phyloP scores from a whole-genome alignment of 352 stramenopile species.

The Globisporangium polare region DNA sequence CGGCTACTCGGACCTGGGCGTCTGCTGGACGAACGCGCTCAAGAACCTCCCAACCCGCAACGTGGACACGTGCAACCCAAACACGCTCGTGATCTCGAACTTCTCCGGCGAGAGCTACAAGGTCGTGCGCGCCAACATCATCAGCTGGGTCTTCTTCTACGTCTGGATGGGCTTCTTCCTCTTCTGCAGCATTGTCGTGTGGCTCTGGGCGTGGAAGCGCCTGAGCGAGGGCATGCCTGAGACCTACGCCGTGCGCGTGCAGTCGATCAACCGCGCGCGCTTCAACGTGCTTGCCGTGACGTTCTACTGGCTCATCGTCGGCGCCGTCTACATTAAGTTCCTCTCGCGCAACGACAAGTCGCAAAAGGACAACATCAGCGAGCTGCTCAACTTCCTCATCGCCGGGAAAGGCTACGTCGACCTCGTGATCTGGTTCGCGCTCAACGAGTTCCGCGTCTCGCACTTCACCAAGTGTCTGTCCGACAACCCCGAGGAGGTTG shows the following conservation, averaged over 20 bases:
- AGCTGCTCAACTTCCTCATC: conserved; percentile 87
- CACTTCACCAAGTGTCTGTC: conserved; percentile 70
- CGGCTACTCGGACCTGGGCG: conserved; percentile 80
- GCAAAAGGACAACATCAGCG: conserved; percentile 50
- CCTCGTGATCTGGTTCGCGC: conserved; percentile 85
- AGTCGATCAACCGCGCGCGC: conserved; percentile 85
- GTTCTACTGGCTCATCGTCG: conserved; percentile 85
- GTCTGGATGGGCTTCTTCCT: conserved; percentile 85
- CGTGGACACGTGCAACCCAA: conserved; percentile 20
- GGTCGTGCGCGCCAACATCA: conserved; percentile 81
- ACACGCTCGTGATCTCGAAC: conserved; percentile 56
- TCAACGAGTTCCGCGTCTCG: conserved; percentile 82
- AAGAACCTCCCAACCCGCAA: conserved; percentile 48
- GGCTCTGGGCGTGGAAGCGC: conserved; percentile 85
- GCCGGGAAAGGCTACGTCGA: conserved; percentile 86
- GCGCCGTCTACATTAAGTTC: conserved; percentile 78
- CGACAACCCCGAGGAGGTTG: conserved; percentile 54
- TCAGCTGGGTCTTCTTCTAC: conserved; percentile 87
- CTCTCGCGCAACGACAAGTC: conserved; percentile 47
- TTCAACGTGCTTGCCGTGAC: conserved; percentile 88
- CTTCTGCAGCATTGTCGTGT: conserved; percentile 74
- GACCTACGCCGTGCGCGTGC: conserved; percentile 79
- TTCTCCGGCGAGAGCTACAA: conserved; percentile 59
- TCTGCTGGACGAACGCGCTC: conserved; percentile 86
- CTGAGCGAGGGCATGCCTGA: conserved; percentile 85